Evolutionary conservation across 768 basidiomycete genomes (phyloP).

Genomic region (Crepidotus variabilis): DNA sequence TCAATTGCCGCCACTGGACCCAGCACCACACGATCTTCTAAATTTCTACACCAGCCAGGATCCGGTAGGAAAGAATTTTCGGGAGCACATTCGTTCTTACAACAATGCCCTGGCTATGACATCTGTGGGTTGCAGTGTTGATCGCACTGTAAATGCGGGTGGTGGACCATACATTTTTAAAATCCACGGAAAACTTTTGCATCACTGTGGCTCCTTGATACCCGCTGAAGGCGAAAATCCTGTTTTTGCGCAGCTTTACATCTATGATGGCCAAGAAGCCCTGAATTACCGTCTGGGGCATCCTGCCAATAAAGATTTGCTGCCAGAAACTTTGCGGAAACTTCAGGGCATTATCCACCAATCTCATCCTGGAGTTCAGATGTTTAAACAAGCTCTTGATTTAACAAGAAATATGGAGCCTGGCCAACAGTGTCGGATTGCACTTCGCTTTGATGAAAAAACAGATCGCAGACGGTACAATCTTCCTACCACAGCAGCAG

Average conservation of each 20-base stretch:
- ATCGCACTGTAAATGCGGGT: conserved; percentile 2
- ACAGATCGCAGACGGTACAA: conserved; percentile 37
- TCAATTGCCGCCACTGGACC: conserved; percentile 13
- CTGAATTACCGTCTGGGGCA: not conserved
- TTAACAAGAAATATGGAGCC: not conserved
- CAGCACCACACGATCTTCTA: conserved; percentile 15
- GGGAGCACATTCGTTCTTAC: conserved; percentile 3
- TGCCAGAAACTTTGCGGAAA: not conserved
- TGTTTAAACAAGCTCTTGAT: conserved; percentile 12
- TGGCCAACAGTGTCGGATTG: conserved; percentile 1
- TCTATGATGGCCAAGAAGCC: conserved; percentile 11
- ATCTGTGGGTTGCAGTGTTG: conserved; percentile 1
- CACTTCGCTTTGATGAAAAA: conserved; percentile 11
- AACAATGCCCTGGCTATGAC: conserved; percentile 13
- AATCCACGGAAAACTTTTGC: conserved; percentile 12
- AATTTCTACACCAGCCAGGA: conserved; percentile 12
- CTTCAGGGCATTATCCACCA: conserved; percentile 12
- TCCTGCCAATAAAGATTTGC: not conserved
- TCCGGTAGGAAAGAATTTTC: conserved; percentile 15
- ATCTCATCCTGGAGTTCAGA: conserved; percentile 3
- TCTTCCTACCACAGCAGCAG: conserved; percentile 28
- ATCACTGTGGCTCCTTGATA: conserved; percentile 6
- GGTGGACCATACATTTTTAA: conserved; percentile 13
- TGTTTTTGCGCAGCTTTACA: conserved; percentile 14
- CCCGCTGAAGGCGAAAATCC: conserved; percentile 3